Conservation (phyloP, 192 early-diverging fungal genomes). For the Phycomyces nitens region DNA sequence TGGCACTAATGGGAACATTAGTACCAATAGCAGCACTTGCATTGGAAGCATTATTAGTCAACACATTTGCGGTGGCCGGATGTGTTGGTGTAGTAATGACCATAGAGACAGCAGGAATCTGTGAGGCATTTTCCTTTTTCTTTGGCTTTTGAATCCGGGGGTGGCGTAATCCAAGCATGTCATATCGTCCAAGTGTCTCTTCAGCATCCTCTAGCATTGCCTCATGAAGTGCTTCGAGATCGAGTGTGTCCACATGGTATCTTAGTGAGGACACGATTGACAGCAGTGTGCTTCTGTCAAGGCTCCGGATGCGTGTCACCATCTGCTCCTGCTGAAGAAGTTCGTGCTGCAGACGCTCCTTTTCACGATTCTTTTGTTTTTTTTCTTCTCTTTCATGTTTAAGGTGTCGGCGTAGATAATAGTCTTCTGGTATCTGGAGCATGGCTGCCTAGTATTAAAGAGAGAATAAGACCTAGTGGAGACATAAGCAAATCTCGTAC, state of each 20-base stretch:
- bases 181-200: conserved; percentile 41
- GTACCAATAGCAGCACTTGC: no score
- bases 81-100: no score
- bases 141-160: conserved; percentile 6
- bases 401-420: conserved; percentile 48
- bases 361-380: conserved; percentile 54
- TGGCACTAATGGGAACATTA: no score
- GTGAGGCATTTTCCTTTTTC: background rate
- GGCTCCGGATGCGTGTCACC: conserved; percentile 46
- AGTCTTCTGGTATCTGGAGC: conserved; percentile 28
- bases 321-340: conserved; percentile 52
- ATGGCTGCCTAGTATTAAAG: background rate
- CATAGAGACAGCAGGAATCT: background rate
- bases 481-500: no score
- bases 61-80: no score
- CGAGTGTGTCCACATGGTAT: conserved; percentile 19
- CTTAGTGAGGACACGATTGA: conserved; percentile 23
- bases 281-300: conserved; percentile 37
- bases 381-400: conserved; percentile 55
- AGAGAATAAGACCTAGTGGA: no score
- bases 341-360: conserved; percentile 48
- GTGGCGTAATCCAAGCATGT: conserved; percentile 36
- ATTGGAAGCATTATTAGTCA: no score
- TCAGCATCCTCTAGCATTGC: conserved; percentile 46
- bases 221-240: conserved; percentile 27